Percentiles rank a stretch among this genome's conserved stretches.
Evolutionary conservation across 31 red algal species (phyloP).

Genomic region (Odonthalia washingtoniensis): DNA sequence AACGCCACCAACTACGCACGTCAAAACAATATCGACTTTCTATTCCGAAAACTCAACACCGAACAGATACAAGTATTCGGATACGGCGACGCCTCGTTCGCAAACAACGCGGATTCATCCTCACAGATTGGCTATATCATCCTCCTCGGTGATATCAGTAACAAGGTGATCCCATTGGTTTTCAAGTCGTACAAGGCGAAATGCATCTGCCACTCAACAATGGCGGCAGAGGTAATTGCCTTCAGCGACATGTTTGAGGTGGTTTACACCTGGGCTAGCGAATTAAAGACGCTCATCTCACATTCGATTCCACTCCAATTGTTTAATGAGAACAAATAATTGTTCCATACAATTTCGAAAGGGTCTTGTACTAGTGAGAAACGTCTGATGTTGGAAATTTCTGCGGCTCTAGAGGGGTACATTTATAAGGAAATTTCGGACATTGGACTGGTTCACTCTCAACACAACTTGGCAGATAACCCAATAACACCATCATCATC

Average conservation of each 20-base stretch:
- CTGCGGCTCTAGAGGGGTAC: constrained; percentile 15
- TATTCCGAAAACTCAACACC: too few relatives aligned
- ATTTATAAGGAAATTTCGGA: not conserved
- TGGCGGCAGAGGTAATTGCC: too few relatives aligned
- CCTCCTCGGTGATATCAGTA: constrained; percentile 6
- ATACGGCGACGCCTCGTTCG: not conserved
- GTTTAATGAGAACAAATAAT: not conserved
- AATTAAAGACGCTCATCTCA: not conserved
- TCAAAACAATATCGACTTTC: not conserved
- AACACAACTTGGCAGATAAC: not conserved
- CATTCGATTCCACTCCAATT: not conserved
- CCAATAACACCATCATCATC: too few relatives aligned
- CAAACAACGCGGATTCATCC: not conserved
- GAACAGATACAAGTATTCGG: not conserved
- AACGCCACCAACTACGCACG: not conserved
- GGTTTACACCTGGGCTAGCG: not conserved
- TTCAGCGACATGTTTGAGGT: constrained; percentile 32
- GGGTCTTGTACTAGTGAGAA: constrained; percentile 24
- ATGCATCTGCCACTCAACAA: not conserved
- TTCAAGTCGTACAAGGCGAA: constrained; percentile 30
- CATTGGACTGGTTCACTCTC: not conserved
- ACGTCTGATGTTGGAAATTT: constrained; percentile 25
- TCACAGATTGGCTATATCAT: not conserved
- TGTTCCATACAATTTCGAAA: constrained; percentile 4
- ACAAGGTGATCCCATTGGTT: not conserved